phyloP scores from a whole-genome alignment of 2,329 filamentous ascomycete genomes.

The Neofusicoccum sp. region DNA sequence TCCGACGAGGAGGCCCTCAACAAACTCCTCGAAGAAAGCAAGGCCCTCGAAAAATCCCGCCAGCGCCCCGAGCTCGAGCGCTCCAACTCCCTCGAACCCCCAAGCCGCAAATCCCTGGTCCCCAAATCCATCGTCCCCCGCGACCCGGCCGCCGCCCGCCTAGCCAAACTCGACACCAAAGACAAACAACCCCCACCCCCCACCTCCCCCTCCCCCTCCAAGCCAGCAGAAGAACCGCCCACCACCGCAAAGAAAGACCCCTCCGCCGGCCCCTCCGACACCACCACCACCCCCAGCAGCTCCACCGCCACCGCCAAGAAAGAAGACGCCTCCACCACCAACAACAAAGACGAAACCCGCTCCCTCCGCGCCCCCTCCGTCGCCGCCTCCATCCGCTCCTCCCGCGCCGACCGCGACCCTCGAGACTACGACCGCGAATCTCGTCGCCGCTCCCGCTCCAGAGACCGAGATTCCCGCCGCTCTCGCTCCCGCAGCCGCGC shows the following conservation, averaged over 20 bases:
- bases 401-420: constrained; percentile 6
- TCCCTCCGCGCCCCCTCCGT: constrained; percentile 12
- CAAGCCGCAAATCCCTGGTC: constrained; percentile 38
- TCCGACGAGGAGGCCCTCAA: constrained; percentile 35
- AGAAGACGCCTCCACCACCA: too few species aligned
- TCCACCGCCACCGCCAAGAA: neutral
- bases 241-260: neutral
- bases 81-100: constrained; percentile 40
- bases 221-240: neutral
- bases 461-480: constrained; percentile 13
- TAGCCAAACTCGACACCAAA: constrained; percentile 29
- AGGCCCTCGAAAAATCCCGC: constrained; percentile 37
- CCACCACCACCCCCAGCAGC: too few species aligned
- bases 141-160: constrained; percentile 30
- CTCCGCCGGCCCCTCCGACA: too few species aligned
- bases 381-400: constrained; percentile 7
- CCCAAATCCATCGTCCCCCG: constrained; percentile 25
- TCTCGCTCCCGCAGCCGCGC: constrained; percentile 31
- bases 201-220: neutral
- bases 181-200: neutral
- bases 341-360: neutral
- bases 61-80: constrained; percentile 36
- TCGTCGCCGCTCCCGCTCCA: constrained; percentile 16
- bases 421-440: constrained; percentile 30
- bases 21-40: constrained; percentile 36